A percentile compares a stretch with the other conserved stretches of the same genome.
Evolutionary conservation across 495 filamentous ascomycete species (phyloP).

Genomic region (Lindgomyces ingoldianus): DNA sequence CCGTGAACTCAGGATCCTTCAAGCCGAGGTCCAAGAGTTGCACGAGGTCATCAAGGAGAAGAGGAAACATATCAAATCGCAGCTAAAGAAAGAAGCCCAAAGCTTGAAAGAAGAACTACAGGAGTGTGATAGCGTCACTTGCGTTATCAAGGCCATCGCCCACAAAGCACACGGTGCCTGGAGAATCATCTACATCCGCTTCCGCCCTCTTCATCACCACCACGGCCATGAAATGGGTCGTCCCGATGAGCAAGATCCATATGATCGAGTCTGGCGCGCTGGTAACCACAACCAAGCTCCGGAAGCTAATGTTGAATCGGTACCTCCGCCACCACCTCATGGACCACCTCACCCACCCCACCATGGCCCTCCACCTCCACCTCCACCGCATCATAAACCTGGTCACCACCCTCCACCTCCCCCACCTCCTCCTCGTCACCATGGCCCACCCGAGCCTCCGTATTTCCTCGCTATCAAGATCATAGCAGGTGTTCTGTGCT

Average conservation of each 20-base stretch:
- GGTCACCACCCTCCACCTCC: slow-evolving; percentile 2
- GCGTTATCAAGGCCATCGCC: slow-evolving; percentile 36
- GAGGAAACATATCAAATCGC: slow-evolving; percentile 34
- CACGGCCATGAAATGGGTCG: slow-evolving; percentile 19
- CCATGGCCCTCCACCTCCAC: background rate
- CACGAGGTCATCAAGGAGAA: slow-evolving; percentile 34
- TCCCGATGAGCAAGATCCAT: slow-evolving; percentile 22
- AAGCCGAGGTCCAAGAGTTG: slow-evolving; percentile 37
- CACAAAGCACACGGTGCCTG: slow-evolving; percentile 36
- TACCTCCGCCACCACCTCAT: slow-evolving; percentile 6
- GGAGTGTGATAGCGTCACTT: slow-evolving; percentile 45
- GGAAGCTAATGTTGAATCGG: slow-evolving; percentile 4
- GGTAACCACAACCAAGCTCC: slow-evolving; percentile 13
- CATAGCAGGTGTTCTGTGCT: slow-evolving; percentile 29
- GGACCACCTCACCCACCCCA: background rate
- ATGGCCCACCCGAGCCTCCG: slow-evolving; percentile 18
- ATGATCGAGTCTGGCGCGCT: slow-evolving; percentile 17
- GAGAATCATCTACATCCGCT: slow-evolving; percentile 26
- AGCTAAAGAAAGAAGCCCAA: slow-evolving; percentile 33
- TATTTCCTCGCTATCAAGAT: slow-evolving; percentile 19
- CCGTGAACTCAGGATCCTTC: slow-evolving; percentile 38
- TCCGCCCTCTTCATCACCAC: slow-evolving; percentile 24
- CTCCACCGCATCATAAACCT: background rate
- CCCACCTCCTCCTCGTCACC: background rate
- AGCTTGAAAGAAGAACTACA: slow-evolving; percentile 39